Evolutionary conservation across 805 yeast genomes (phyloP), one percentile per base, ranked within the genome.

Genomic region (Metschnikowia peoriensis): DNA sequence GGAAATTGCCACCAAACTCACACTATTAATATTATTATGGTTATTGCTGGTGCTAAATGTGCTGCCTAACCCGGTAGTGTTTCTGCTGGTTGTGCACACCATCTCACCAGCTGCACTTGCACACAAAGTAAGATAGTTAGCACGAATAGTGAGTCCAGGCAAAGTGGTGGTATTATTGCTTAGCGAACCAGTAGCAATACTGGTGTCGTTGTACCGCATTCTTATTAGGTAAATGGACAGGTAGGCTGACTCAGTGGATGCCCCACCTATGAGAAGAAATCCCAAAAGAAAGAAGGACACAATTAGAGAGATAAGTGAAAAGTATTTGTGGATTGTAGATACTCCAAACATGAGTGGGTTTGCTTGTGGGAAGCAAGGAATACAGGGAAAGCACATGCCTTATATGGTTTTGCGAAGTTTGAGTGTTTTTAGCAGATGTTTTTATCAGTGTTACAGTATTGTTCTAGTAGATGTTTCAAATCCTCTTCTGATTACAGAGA

Each of bases 51-150:
- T 34, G 35, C 44, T 44, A 8, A 49, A 11, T 2, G 49, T 50
- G 1, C 56, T 49, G 1, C 59, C 52, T 29, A 73, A 60, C 2
- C 59, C 52, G 0, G 64, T 57, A 7, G 69, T 35, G 44, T 70
- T 64, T 5, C 58, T 51, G 46, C 65, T 68, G 1, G 74, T 57
- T 2, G 76, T 54, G 60, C 85, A 81, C 6, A 72, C 64, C 16
- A 64, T 51, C 3, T 61, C 53, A 14, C 66, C 67, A 28, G 64
- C 61, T 0, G 69, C 53, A 7, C 72, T 72, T 5, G 83, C 66
- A 62, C 91, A 86, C 28, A 83, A 66, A 1, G 85, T 83, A 58
- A 82, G 58, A 58, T 83, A 84, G 8, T 86, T 86, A 9, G 82
- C 76, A 41, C 71, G 71, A 4, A 85, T 76, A 6, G 67, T 56